These are phyloP conservation scores for Rhodamnia rubescens DNA, from an alignment of 345 rosid genomes.

Conservation along the genomic window DNA sequence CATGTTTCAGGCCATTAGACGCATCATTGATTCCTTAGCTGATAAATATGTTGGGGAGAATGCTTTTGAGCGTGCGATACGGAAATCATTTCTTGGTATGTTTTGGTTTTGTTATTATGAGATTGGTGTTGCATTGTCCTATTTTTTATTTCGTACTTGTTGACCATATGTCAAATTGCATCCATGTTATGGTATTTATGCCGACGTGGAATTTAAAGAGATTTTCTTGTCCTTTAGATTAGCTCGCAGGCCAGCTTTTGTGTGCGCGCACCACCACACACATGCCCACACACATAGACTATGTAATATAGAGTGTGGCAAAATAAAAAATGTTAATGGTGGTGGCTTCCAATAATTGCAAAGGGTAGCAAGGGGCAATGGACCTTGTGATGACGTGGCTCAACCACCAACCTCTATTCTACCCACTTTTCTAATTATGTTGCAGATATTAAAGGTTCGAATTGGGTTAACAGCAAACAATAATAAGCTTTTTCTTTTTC, in stretches of 20 bases:
- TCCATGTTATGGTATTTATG: background rate
- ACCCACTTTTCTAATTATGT: background rate
- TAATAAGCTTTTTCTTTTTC: background rate
- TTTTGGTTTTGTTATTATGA: background rate
- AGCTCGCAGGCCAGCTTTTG: accelerated
- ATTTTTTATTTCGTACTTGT: background rate
- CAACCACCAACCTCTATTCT: background rate
- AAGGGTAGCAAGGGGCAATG: background rate
- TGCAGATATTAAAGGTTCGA: background rate
- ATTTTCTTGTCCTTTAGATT: background rate
- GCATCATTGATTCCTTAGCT: slow-evolving; percentile 59
- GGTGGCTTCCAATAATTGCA: background rate
- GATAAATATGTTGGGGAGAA: slow-evolving; percentile 41
- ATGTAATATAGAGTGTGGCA: background rate
- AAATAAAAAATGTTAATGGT: background rate
- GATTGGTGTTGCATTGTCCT: background rate
- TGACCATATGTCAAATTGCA: background rate
- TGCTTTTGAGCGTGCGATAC: slow-evolving; percentile 65
- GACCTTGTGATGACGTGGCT: background rate
- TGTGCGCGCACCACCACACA: no score
- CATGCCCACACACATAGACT: background rate
- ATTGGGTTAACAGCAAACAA: background rate
- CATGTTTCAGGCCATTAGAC: slow-evolving; percentile 91
- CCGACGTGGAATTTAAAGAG: background rate
- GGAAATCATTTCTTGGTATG: slow-evolving; percentile 80